Evolutionary conservation across 352 stramenopile genomes (phyloP), one percentile per base, ranked within the genome.

Genomic region (Pelagophyceae sp.): DNA sequence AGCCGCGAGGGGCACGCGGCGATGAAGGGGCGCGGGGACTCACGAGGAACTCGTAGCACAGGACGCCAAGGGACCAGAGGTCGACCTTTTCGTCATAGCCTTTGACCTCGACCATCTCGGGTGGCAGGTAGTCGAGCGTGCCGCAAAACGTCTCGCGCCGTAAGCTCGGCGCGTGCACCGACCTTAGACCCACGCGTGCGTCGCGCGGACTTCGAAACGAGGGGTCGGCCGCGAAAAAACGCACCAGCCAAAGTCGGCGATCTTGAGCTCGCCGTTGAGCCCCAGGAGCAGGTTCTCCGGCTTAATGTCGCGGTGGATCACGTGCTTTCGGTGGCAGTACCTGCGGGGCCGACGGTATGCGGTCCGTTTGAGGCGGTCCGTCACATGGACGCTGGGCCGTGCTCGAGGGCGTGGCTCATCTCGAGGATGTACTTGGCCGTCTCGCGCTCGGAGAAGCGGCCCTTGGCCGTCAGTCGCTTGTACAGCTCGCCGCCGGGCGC

Each of bases 221-320:
- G n/a, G n/a, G n/a, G n/a, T n/a, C n/a, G n/a, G n/a, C n/a, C n/a
- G n/a, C n/a, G n/a, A n/a, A n/a, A n/a, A n/a, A n/a, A n/a, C n/a
- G 0, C 94, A 98, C 96, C 95, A 99, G 31, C 97, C 96, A 85
- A 99, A 99, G 81, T 99, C 97, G 31, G 96, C 96, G 80, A 99
- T 97, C 87, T 99, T 99, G 77, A 99, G 92, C 79, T 99, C 93
- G 27, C 92, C 90, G 35, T 90, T 82, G 60, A 97, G 91, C 17
- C 95, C 96, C 6, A 99, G 80, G 25, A 99, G 85, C 63, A 99
- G 86, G 83, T 99, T 99, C 84, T 99, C 96, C 0, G 96, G 95
- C 86, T 99, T 99, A 83, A 99, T 99, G 81, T 99, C 96, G 64
- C 96, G 88, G 81, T 99, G 96, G 82, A 99, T 99, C 23, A 99